Evolutionary conservation across 1,284 basidiomycete species (phyloP), one percentile per base, ranked within the genome.

Genomic region (Farysia itapuensis): DNA sequence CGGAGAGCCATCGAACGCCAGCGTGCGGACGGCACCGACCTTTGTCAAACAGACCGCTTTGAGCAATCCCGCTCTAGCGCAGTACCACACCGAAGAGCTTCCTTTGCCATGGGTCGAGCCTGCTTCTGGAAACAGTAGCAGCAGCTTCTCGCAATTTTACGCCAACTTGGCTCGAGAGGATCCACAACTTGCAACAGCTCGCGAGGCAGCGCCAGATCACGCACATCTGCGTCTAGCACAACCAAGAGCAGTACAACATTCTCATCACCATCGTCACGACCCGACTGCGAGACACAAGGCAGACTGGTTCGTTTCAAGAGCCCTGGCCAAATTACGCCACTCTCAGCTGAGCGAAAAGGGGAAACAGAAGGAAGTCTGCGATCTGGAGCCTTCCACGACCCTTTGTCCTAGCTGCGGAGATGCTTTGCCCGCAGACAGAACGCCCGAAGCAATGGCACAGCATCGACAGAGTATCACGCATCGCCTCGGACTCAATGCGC

Each of bases 391-490:
- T n/a, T 11, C 26, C 11, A 28, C n/a, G 26, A 11, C 26, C 11
- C 26, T 48, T 7, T 52, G 50, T 32, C 32, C 35, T 9, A 46
- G 36, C 9, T 59, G 56, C 16, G 56, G 56, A 2, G 56, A 59
- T 20, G 3, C 7, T 8, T 35, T 59, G 5, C 49, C 56, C 5
- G 16, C 23, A 3, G 20, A 44, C 5, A 33, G 41, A 9, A 44
- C 56, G n/a, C 35, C 35, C 11, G 42, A 48, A 29, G 42, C 36
- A 11, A 32, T 59, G 41, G 45, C 49, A 5, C 26, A 28, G 14
- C 57, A 60, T 28, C 50, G 57, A 14, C 50, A 60, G 26, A 60
- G 50, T 18, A 60, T 60, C 19, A 39, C 46, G 0, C 57, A 60
- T 28, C 57, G 57, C 4, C 30, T 60, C 12, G 57, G 57, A 4